These are phyloP conservation scores for Fomes fomentarius DNA, from an alignment of 1,284 basidiomycete genomes.

Conservation along the genomic window DNA sequence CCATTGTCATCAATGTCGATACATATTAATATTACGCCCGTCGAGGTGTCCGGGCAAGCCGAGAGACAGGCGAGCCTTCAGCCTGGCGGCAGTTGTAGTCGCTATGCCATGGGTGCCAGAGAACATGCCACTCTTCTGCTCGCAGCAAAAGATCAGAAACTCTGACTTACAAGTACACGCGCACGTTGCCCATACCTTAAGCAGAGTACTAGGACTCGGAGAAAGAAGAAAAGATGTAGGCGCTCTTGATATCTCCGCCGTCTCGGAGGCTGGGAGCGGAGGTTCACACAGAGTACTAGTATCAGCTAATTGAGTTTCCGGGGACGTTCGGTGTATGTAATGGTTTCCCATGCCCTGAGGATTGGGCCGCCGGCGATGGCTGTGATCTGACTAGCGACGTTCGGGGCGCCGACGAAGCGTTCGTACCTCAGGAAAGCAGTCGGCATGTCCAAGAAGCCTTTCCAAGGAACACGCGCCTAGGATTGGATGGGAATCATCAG, in stretches of 20 bases:
- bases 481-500: neutral
- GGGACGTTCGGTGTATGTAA: neutral
- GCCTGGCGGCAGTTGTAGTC: neutral
- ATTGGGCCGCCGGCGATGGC: conserved; percentile 1
- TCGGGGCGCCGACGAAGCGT: conserved; percentile 11
- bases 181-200: too few species aligned
- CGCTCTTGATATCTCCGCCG: neutral
- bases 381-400: neutral
- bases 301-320: conserved; percentile 14
- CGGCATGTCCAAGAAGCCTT: neutral
- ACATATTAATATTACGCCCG: neutral
- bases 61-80: neutral
- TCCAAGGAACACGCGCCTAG: neutral
- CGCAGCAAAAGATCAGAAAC: too few species aligned
- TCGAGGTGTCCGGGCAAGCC: neutral
- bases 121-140: too few species aligned
- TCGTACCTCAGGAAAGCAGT: too few species aligned
- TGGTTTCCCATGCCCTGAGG: conserved; percentile 1
- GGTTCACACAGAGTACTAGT: too few species aligned
- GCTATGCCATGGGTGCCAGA: too few species aligned
- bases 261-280: conserved; percentile 1
- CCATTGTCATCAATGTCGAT: conserved; percentile 13
- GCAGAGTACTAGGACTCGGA: too few species aligned
- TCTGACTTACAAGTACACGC: too few species aligned
- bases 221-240: too few species aligned